A percentile compares a stretch with the other conserved stretches of the same genome.
Conservation (phyloP, 1,139 yeast genomes). For the Hanseniaspora sp. region DNA sequence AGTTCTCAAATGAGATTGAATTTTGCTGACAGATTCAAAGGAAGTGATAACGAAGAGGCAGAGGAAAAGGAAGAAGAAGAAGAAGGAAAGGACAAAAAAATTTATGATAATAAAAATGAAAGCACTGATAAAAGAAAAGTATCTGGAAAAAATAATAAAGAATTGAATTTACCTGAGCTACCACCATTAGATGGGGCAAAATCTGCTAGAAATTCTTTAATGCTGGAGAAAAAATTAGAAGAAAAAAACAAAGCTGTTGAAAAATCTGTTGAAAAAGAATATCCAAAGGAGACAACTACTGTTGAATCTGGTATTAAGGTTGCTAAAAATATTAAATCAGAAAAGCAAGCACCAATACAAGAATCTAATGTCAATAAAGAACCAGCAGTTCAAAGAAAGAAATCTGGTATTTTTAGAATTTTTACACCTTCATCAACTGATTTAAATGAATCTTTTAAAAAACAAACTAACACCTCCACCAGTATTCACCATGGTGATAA, state of each 20-base stretch:
- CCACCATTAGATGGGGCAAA: slow-evolving; percentile 29
- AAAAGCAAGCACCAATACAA: background rate
- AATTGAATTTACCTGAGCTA: slow-evolving; percentile 28
- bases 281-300: background rate
- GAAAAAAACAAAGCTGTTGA: background rate
- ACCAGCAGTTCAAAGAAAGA: slow-evolving; percentile 13
- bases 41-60: slow-evolving; percentile 8
- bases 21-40: slow-evolving; percentile 26
- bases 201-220: slow-evolving; percentile 31
- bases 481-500: background rate
- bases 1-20: slow-evolving; percentile 21
- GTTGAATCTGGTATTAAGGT: background rate
- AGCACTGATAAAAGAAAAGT: slow-evolving; percentile 10
- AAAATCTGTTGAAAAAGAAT: background rate
- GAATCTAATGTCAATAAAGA: background rate
- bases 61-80: background rate
- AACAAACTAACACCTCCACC: background rate
- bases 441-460: background rate
- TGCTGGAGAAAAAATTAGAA: slow-evolving; percentile 12
- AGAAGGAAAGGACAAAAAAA: slow-evolving; percentile 15
- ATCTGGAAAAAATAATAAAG: slow-evolving; percentile 16
- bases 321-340: background rate
- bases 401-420: slow-evolving; percentile 16
- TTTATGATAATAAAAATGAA: slow-evolving; percentile 17
- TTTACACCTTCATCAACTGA: slow-evolving; percentile 7